Percentiles rank a stretch among this genome's conserved stretches.
phyloP scores from a whole-genome alignment of 2,329 filamentous ascomycete genomes.

The Ceratocystis variospora region DNA sequence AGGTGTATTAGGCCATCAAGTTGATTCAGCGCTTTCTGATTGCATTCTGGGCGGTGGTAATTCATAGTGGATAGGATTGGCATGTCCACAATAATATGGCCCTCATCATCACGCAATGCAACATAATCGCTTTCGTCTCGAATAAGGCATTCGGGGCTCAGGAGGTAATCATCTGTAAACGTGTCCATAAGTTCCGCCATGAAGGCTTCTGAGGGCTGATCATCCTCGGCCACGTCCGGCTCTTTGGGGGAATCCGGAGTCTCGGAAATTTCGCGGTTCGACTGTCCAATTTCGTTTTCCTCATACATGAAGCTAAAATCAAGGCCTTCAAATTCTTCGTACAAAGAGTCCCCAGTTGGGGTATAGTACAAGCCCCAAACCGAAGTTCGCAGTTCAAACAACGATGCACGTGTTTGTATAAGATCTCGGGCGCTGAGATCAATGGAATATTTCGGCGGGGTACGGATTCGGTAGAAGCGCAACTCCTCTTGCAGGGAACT shows the following conservation, averaged over 20 bases:
- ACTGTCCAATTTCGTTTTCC: neutral
- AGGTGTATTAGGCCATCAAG: neutral
- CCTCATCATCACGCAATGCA: neutral
- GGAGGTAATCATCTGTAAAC: neutral
- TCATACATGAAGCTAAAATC: conserved; percentile 3
- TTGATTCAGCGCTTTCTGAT: no score
- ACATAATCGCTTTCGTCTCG: no score
- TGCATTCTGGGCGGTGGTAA: neutral
- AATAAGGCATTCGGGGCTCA: neutral
- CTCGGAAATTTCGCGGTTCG: neutral
- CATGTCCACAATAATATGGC: neutral
- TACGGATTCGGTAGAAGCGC: neutral
- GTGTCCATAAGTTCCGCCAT: neutral
- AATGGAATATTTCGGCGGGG: neutral
- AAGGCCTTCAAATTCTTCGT: neutral
- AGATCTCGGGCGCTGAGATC: neutral
- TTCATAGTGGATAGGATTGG: no score
- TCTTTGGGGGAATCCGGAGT: neutral
- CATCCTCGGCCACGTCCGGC: no score
- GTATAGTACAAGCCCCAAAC: neutral
- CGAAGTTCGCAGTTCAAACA: neutral
- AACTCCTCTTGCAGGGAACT: neutral
- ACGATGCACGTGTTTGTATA: neutral
- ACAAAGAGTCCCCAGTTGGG: neutral
- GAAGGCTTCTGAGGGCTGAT: neutral